Evolutionary conservation across 2,329 filamentous ascomycete species (phyloP).

Genomic region (Didymellaceae sp.): DNA sequence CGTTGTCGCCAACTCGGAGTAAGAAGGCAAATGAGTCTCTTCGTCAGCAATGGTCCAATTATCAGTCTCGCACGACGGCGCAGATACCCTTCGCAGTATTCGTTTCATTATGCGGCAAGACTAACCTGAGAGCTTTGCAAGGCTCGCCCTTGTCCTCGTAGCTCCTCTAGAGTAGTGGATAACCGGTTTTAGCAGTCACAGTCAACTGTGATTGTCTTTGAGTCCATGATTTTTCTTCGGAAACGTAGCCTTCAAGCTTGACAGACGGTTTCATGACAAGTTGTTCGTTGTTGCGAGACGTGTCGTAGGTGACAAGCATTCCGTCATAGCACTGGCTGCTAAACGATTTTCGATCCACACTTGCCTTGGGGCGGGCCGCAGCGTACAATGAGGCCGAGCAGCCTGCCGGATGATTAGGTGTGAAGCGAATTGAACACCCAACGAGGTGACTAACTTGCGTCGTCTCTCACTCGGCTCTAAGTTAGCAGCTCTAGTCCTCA

Average conservation of each 20-base stretch:
- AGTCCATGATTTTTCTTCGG: not conserved
- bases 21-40: not conserved
- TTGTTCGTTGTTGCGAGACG: not conserved
- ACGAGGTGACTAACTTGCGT: constrained; percentile 10
- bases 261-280: not conserved
- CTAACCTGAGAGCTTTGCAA: too few relatives aligned
- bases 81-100: too few relatives aligned
- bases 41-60: constrained; percentile 1
- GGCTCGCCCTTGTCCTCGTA: too few relatives aligned
- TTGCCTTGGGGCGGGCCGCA: constrained; percentile 13
- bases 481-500: not conserved
- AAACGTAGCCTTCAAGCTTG: not conserved
- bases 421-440: constrained; percentile 15
- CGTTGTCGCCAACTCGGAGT: not conserved
- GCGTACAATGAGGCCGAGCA: constrained; percentile 18
- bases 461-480: constrained; percentile 4
- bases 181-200: too few relatives aligned
- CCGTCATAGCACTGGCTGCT: constrained; percentile 15
- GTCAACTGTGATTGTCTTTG: too few relatives aligned
- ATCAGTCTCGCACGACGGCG: not conserved
- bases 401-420: constrained; percentile 7
- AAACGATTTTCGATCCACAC: constrained; percentile 17
- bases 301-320: constrained; percentile 2
- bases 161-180: too few relatives aligned
- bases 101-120: too few relatives aligned